Base-by-base conservation (phyloP, 495 filamentous ascomycete genomes). In the Xanthoparmelia taractica region DNA sequence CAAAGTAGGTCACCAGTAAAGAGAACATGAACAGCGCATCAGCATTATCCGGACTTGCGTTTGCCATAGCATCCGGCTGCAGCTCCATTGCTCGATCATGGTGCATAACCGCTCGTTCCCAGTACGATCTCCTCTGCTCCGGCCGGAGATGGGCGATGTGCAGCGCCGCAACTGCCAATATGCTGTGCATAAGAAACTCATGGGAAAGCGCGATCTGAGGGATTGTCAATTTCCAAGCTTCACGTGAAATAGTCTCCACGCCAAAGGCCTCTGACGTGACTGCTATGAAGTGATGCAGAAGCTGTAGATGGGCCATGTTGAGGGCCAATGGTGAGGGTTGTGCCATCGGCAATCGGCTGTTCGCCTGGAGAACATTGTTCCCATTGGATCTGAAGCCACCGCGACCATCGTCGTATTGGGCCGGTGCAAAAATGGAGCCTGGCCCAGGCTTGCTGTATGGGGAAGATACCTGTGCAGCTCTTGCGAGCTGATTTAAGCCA, bases 21-120 rank as follows among this genome's bases (percentile, higher is more conserved):
- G 76, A 79, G 17, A 82, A 70, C 0, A 76, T 75, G 59, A 81
- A 81, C 25, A 75, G 69, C 1, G 80, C 78, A 62, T 76, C 72
- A 57, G 71, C 77, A 58, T 80, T 76, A 11, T 69, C 69, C 29
- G 69, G 71, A 20, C 75, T 63, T 15, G 69, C 69, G 50, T 63
- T 36, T 3, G 61, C 60, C 12, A 71, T 61, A 17, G 63, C 66
- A 45, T 69, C 69, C 0, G 75, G 78, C 52, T 80, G 69, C 1
- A 70, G 72, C 11, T 63, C 37, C 1, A 78, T 58, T 10, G 79
- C 80, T 38, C 68, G 68, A 29, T 68, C 69, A 52, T 78, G 74
- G 41, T 82, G 78, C 17, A 67, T 68, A 10, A 76, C 73, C 11
- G 79, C 78, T 68, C 76, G 38, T 50, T 69, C 63, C 45, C 62